A percentile compares a stretch with the other conserved stretches of the same genome.
Conservation (phyloP, 306 rosid genomes). For the Hylodesmum podocarpum region DNA sequence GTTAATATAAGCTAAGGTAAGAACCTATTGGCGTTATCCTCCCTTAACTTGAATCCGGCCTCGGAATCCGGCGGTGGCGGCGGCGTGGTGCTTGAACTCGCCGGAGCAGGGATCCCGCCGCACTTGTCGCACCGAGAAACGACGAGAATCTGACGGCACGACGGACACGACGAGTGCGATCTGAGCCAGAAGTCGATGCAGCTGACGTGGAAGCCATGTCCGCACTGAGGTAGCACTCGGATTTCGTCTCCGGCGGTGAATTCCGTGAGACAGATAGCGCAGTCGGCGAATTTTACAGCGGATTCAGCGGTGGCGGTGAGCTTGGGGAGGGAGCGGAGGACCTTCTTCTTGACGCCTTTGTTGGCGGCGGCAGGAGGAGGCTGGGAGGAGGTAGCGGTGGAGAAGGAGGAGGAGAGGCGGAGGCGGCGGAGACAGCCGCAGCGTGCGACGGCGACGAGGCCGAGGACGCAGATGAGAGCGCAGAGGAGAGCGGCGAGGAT, state of each 20-base stretch:
- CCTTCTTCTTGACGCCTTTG: constrained; percentile 77
- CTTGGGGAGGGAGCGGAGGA: constrained; percentile 71
- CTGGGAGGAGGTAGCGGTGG: not conserved
- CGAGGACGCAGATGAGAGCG: constrained; percentile 75
- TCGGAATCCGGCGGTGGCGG: constrained; percentile 29
- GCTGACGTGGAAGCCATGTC: constrained; percentile 67
- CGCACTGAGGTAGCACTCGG: constrained; percentile 77
- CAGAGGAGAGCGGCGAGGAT: constrained; percentile 83
- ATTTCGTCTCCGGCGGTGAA: constrained; percentile 71
- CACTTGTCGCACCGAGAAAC: constrained; percentile 63
- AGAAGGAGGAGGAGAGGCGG: constrained; percentile 28
- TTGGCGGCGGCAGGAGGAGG: constrained; percentile 45
- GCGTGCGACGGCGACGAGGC: constrained; percentile 69
- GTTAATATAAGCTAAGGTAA: constrained; percentile 42
- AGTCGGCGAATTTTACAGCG: constrained; percentile 53
- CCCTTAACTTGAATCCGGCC: constrained; percentile 47
- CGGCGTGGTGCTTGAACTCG: constrained; percentile 35
- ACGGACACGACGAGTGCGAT: constrained; percentile 78
- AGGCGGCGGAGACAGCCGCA: constrained; percentile 78
- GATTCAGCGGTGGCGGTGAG: constrained; percentile 55
- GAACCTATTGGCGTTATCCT: constrained; percentile 50
- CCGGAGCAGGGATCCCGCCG: constrained; percentile 54
- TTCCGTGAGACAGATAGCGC: constrained; percentile 73
- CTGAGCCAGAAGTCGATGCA: constrained; percentile 88
- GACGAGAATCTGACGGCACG: constrained; percentile 77